These are phyloP conservation scores for Botrytis tulipae DNA, from an alignment of 2,329 filamentous ascomycete genomes.

Conservation along the genomic window DNA sequence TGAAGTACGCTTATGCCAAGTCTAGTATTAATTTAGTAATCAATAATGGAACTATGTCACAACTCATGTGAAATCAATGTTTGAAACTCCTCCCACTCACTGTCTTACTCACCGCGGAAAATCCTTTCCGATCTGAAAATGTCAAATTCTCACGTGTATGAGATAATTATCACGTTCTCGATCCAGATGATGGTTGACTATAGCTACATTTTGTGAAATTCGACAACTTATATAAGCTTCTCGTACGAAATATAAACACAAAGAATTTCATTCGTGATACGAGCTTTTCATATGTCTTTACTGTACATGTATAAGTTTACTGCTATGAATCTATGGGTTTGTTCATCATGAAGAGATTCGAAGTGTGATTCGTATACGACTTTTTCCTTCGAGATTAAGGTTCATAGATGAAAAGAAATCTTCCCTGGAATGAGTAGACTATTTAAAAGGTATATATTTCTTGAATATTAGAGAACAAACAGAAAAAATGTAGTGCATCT, in stretches of 20 bases:
- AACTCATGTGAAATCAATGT: not conserved
- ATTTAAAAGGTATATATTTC: not conserved
- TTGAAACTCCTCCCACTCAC: not conserved
- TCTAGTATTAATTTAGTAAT: not conserved
- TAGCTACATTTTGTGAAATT: not conserved
- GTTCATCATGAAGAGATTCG: not conserved
- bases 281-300: not conserved
- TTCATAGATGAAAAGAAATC: not conserved
- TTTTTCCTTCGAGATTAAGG: not conserved
- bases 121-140: not conserved
- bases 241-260: not conserved
- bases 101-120: not conserved
- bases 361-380: not conserved
- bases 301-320: not conserved
- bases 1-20: not conserved
- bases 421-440: no score
- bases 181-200: not conserved
- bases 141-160: not conserved
- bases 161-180: accelerated
- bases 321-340: not conserved
- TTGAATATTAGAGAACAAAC: accelerated
- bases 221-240: not conserved
- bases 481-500: not conserved
- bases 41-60: accelerated
- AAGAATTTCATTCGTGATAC: not conserved